These are phyloP conservation scores for Nepenthes gracilis DNA, from an alignment of 148 eudicot species.

Conservation along the genomic window DNA sequence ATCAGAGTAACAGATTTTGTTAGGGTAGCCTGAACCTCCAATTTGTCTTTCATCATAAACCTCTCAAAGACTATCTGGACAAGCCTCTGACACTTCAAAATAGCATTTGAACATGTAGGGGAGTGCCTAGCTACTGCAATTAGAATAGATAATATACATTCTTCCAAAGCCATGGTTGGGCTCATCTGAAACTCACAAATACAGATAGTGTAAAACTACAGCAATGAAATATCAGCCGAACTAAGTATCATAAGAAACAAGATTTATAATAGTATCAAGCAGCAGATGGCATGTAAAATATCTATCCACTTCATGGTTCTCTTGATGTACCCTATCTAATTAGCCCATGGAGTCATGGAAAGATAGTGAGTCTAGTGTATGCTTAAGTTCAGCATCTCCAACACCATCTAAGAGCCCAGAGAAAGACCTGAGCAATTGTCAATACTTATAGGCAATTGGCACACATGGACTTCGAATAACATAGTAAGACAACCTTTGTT, in stretches of 20 bases:
- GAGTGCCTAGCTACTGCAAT: slow-evolving; percentile 89
- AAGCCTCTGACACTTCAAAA: slow-evolving; percentile 69
- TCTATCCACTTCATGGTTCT: too few species aligned
- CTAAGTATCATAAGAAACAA: neutral
- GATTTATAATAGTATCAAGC: slow-evolving; percentile 2
- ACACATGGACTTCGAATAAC: too few species aligned
- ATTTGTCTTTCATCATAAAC: slow-evolving; percentile 39
- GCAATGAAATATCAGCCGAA: neutral
- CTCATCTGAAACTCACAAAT: slow-evolving; percentile 37
- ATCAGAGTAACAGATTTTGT: slow-evolving; percentile 70
- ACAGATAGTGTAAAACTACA: neutral
- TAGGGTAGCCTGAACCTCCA: slow-evolving; percentile 41
- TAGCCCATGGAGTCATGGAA: too few species aligned
- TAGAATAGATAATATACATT: slow-evolving; percentile 58
- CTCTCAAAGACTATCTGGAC: slow-evolving; percentile 59
- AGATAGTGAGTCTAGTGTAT: too few species aligned
- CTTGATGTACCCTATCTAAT: too few species aligned
- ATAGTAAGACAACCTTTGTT: too few species aligned
- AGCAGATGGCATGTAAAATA: neutral
- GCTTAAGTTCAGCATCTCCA: too few species aligned
- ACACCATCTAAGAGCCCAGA: too few species aligned
- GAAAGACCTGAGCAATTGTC: too few species aligned
- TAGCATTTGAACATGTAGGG: slow-evolving; percentile 64
- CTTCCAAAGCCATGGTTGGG: slow-evolving; percentile 57
- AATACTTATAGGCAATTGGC: too few species aligned